A percentile compares a stretch with the other conserved stretches of the same genome.
Conservation (phyloP, 352 stramenopile species). For the Blastocystis sp. region DNA sequence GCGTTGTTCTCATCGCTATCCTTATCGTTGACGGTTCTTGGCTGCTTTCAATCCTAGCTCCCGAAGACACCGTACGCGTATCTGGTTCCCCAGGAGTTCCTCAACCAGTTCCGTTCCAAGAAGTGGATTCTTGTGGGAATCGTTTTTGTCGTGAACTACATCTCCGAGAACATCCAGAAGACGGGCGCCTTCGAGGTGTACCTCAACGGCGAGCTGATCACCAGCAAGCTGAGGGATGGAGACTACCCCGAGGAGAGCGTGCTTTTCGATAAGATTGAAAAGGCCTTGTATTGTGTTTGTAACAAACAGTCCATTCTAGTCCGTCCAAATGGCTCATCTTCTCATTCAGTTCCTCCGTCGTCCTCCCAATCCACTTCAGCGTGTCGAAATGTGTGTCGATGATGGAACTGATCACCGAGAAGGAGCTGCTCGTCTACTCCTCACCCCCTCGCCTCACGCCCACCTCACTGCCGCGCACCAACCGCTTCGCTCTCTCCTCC, state of each 20-base stretch:
- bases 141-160: slow-evolving; percentile 42
- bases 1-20: slow-evolving; percentile 49
- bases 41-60: slow-evolving; percentile 11
- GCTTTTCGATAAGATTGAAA: slow-evolving; percentile 49
- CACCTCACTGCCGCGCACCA: slow-evolving; percentile 4
- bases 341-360: slow-evolving; percentile 21
- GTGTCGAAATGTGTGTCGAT: slow-evolving; percentile 43
- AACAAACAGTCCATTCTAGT: slow-evolving; percentile 42
- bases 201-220: slow-evolving; percentile 52
- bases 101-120: slow-evolving; percentile 45
- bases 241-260: slow-evolving; percentile 58
- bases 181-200: slow-evolving; percentile 62
- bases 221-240: slow-evolving; percentile 50
- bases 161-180: slow-evolving; percentile 56
- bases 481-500: slow-evolving; percentile 40
- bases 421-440: neutral
- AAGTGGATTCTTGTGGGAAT: slow-evolving; percentile 47
- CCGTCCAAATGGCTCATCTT: slow-evolving; percentile 53
- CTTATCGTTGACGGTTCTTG: slow-evolving; percentile 13
- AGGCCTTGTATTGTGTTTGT: slow-evolving; percentile 45
- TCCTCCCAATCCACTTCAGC: slow-evolving; percentile 49
- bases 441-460: neutral
- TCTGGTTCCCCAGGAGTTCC: slow-evolving; percentile 48
- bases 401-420: neutral
- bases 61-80: slow-evolving; percentile 54